Base-by-base conservation (phyloP, 192 early-diverging fungal species). In the Anaeromyces robustus region DNA sequence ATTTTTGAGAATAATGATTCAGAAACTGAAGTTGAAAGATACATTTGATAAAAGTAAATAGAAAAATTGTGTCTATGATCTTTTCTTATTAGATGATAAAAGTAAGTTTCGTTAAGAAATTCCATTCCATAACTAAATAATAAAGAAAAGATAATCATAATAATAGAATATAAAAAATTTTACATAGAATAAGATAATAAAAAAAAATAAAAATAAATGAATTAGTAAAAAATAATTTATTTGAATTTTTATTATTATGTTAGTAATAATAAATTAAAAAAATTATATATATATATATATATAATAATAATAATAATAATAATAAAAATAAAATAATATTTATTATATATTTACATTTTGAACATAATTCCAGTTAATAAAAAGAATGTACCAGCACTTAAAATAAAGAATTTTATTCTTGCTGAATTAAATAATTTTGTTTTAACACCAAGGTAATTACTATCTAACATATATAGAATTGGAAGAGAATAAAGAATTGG, bases 41-140 rank as follows among this genome's bases (percentile, higher is more conserved):
- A 99, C 34, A 99, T 94, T 52, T 95, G 92, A 81, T 97, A 95
- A 81, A 97, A 99, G 90, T 96, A 99, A 77, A 94, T 83, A 1
- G 97, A 98, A 84, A 97, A 99, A 87, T 99, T 99, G 87, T 99
- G 98, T 6, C 98, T 93, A 81, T 98, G 98, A 85, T 99, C 98
- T 85, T 95, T 95, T 82, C 98, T 93, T 0, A 91, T 94, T 77
- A 98, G 83, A 85, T 99, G 98, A 82, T 98, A 99, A 34, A 97
- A 80, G 82, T 95, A 98, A 0, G 96, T 96, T 80, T 98, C 92
- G 32, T 96, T 85, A 32, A 99, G 78, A 84, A 98, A 98, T 80
- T 95, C 93, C 78, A 87, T 77, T 29, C 94, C 95, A 81, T 98
- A 94, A 12, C 91, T 94, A 78, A 12, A 16, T 16, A 12, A 16